These are phyloP conservation scores for Dinochytrium kinnereticum DNA, from an alignment of 371 early-diverging fungal species.

Conservation along the genomic window DNA sequence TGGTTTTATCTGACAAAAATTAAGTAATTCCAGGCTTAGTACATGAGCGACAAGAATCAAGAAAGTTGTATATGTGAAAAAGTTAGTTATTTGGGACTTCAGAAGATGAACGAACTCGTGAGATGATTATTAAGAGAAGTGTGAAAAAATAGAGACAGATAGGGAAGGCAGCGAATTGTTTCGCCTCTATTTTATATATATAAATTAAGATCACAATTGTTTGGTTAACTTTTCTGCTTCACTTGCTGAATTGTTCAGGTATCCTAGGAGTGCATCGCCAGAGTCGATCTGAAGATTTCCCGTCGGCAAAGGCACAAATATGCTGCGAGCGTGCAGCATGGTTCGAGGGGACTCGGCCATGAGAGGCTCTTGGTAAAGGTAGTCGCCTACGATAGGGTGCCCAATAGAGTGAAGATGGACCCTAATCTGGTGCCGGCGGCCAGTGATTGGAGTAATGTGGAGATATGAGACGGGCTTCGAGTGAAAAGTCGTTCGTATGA, in stretches of 20 bases:
- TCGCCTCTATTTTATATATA: no score
- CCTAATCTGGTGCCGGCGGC: slow-evolving; percentile 81
- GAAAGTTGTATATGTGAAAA: no score
- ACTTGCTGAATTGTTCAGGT: not conserved
- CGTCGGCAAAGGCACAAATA: slow-evolving; percentile 13
- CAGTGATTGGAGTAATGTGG: slow-evolving; percentile 65
- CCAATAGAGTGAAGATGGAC: slow-evolving; percentile 65
- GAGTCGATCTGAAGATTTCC: not conserved
- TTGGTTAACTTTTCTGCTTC: no score
- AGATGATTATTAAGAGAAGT: no score
- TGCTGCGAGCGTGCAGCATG: slow-evolving; percentile 26
- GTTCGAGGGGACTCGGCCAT: slow-evolving; percentile 19
- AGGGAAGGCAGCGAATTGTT: no score
- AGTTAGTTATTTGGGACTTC: no score
- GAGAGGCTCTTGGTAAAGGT: slow-evolving; percentile 44
- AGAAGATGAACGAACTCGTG: no score
- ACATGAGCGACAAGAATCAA: no score
- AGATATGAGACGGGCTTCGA: slow-evolving; percentile 44
- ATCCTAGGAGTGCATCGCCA: not conserved
- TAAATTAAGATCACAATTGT: no score
- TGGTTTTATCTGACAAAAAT: no score
- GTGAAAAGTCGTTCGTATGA: slow-evolving; percentile 23
- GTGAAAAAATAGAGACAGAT: no score
- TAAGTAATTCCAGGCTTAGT: no score
- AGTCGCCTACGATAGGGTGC: slow-evolving; percentile 59